Evolutionary conservation across 768 basidiomycete genomes (phyloP).

Genomic region (Lentinula boryana): DNA sequence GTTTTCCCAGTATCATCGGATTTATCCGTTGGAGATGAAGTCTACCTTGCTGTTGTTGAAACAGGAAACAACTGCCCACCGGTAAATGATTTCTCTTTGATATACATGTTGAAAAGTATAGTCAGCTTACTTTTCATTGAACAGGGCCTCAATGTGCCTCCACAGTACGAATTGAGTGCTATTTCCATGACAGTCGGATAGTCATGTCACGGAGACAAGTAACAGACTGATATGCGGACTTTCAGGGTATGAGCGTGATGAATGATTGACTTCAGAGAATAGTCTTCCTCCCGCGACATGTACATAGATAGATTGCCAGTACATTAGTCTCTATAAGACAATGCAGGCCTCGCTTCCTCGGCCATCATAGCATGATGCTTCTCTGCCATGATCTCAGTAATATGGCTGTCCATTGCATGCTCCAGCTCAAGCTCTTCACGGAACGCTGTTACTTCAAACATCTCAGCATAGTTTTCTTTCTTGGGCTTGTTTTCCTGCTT

Average conservation of each 20-base stretch:
- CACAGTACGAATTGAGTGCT: conserved; percentile 13
- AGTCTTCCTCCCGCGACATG: too few species aligned
- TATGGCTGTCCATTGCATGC: background rate
- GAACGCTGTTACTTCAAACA: background rate
- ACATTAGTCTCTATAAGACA: background rate
- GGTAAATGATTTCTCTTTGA: conserved; percentile 5
- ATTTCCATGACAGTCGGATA: background rate
- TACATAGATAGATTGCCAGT: too few species aligned
- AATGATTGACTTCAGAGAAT: too few species aligned
- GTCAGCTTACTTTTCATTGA: background rate
- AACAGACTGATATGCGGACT: too few species aligned
- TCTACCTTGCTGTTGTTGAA: conserved; percentile 16
- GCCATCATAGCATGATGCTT: background rate
- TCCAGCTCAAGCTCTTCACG: background rate
- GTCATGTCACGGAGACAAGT: background rate
- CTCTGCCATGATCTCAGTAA: background rate
- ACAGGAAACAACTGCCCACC: conserved; percentile 16
- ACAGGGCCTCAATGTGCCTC: conserved; percentile 10
- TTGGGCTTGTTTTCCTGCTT: conserved; percentile 28
- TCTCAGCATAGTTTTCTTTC: background rate
- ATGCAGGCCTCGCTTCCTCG: background rate
- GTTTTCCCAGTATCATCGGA: conserved; percentile 9
- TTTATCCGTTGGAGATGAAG: conserved; percentile 2
- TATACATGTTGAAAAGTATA: background rate
- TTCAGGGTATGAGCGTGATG: too few species aligned